Evolutionary conservation across 2,329 filamentous ascomycete genomes (phyloP), one percentile per base, ranked within the genome.

Genomic region (Talaromyces sp.): DNA sequence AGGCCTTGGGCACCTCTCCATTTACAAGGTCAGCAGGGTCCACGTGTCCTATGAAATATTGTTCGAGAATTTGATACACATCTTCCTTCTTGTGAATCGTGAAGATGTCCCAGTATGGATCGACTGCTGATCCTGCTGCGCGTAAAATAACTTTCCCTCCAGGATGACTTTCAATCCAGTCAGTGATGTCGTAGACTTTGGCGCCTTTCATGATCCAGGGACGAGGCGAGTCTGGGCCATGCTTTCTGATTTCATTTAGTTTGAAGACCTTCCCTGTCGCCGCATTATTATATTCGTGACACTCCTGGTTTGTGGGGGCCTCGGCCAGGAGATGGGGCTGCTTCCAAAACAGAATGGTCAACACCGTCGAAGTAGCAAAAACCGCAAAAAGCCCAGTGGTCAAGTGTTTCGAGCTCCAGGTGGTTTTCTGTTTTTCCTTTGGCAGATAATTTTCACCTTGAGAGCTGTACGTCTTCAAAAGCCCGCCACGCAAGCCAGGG

Each of bases 71-170:
- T 46, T 87, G 83, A 54, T 80, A 79, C 5, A 88, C 84, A 54
- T 88, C 82, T 37, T 82, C 76, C 16, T 80, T 78, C 66, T 88
- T 85, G 73, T 89, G 86, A 53, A 88, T 88, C 42, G 80, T 77
- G 65, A 89, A 89, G 48, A 89, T 86, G 54, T 87, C 77, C 86
- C 86, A 89, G 70, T 87, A 88, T 0, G 82, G 80, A 47, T 89
- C 86, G 45, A 89, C 81, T 49, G 80, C 82, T 33, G 82, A 81
- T 3, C 86, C 86, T 1, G 84, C 85, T 1, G 86, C 86, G 27
- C 82, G 80, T 8, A 88, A 74, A 53, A 89, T 89, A 13, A 89
- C 84, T 47, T 87, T 82, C 37, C 86, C 86, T 3, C 86, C 86
- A 0, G 86, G 86, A 64, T 89, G 86, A 1, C 80, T 83, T 1